phyloP scores from a whole-genome alignment of 176 grass and related monocot genomes.

The Areca catechu region DNA sequence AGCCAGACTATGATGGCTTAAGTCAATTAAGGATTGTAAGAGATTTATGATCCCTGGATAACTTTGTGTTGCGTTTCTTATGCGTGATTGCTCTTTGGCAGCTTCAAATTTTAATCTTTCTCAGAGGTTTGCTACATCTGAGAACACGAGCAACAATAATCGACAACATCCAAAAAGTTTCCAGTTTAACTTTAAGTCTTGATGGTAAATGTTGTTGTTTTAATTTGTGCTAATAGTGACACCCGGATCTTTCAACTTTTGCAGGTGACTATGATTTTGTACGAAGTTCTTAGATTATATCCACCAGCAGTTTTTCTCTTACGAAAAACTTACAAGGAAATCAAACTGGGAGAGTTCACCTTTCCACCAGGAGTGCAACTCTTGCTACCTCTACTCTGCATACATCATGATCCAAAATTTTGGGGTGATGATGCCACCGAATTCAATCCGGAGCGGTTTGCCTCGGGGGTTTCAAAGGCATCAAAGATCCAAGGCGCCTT shows the following conservation, averaged over 20 bases:
- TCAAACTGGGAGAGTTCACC: slow-evolving; percentile 36
- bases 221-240: too few relatives aligned
- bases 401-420: slow-evolving; percentile 44
- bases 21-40: slow-evolving; percentile 29
- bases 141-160: too few relatives aligned
- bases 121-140: too few relatives aligned
- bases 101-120: neutral
- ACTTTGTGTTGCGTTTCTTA: too few relatives aligned
- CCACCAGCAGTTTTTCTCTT: slow-evolving; percentile 26
- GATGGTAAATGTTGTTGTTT: too few relatives aligned
- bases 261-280: slow-evolving; percentile 64
- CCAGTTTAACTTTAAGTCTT: too few relatives aligned
- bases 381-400: slow-evolving; percentile 30
- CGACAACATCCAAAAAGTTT: too few relatives aligned
- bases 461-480: slow-evolving; percentile 56
- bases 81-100: neutral
- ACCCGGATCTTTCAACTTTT: neutral
- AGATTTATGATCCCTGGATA: too few relatives aligned
- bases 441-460: slow-evolving; percentile 63
- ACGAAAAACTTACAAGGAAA: slow-evolving; percentile 30
- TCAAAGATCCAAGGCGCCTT: slow-evolving; percentile 27
- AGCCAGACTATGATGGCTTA: slow-evolving; percentile 1
- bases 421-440: slow-evolving; percentile 49
- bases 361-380: slow-evolving; percentile 51
- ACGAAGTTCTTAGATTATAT: slow-evolving; percentile 68